phyloP scores from a whole-genome alignment of 164 flowering plant genomes.

The Macadamia tetraphylla region DNA sequence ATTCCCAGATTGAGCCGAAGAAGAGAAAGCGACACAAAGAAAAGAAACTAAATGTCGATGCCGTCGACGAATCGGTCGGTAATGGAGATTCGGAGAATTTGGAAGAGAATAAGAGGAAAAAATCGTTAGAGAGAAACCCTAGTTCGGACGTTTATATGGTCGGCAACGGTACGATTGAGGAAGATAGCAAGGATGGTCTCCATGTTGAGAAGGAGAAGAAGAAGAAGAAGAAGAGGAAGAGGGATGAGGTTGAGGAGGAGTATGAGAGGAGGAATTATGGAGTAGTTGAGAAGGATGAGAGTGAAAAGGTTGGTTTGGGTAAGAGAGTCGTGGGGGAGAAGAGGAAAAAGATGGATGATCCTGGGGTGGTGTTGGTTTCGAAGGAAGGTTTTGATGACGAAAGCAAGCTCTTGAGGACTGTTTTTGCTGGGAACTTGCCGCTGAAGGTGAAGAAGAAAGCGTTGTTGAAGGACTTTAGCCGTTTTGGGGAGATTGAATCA shows the following conservation, averaged over 20 bases:
- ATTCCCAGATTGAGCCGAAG: constrained; percentile 8
- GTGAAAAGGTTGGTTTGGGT: constrained; percentile 12
- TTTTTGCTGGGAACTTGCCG: constrained; percentile 93
- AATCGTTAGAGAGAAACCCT: not conserved
- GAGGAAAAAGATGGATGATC: constrained; percentile 64
- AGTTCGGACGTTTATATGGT: not conserved
- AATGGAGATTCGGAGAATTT: not conserved
- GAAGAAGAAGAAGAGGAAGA: constrained; percentile 71
- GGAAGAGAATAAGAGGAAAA: constrained; percentile 2
- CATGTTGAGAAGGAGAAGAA: constrained; percentile 20
- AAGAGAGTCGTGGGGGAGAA: constrained; percentile 51
- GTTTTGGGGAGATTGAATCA: constrained; percentile 86
- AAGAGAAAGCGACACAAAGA: constrained; percentile 23
- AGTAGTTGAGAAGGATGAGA: constrained; percentile 17
- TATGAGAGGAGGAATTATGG: constrained; percentile 55
- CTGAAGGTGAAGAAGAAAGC: constrained; percentile 81
- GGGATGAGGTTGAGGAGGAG: constrained; percentile 46
- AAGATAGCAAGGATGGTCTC: constrained; percentile 12
- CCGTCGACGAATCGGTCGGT: not conserved
- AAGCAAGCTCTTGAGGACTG: constrained; percentile 76
- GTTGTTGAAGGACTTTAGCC: constrained; percentile 62
- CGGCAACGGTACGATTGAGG: not conserved
- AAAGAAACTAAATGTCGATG: constrained; percentile 8
- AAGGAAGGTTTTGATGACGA: constrained; percentile 92
- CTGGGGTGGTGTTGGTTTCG: constrained; percentile 42